Conservation (phyloP, 306 rosid genomes). For the Lathyrus oleraceus region DNA sequence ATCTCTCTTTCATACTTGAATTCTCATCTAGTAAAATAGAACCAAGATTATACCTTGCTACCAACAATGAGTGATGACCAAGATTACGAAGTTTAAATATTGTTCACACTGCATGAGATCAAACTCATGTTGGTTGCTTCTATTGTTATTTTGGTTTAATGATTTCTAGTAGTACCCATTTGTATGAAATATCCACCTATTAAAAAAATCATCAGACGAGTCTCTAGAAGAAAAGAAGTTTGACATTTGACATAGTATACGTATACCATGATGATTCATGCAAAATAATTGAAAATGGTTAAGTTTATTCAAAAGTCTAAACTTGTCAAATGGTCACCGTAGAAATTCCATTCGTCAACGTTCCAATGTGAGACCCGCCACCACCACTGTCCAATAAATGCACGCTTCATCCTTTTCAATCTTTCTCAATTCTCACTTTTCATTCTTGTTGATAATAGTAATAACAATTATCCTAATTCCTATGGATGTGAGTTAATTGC, state of each 20-base stretch:
- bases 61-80: too few species aligned
- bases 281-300: neutral
- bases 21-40: too few species aligned
- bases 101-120: too few species aligned
- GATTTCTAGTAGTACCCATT: neutral
- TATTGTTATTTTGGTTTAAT: neutral
- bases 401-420: neutral
- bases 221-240: constrained; percentile 32
- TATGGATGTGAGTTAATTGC: neutral
- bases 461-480: neutral
- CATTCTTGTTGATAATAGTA: too few species aligned
- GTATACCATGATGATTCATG: neutral
- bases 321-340: neutral
- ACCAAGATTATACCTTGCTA: too few species aligned
- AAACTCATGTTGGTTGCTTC: neutral
- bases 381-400: constrained; percentile 5
- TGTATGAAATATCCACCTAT: neutral
- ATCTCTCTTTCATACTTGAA: too few species aligned
- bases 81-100: too few species aligned
- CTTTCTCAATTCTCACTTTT: constrained; percentile 18
- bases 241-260: neutral
- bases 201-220: neutral
- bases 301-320: neutral
- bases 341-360: constrained; percentile 34
- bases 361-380: neutral